These are phyloP conservation scores for Trichoderma brevicompactum DNA, from an alignment of 2,329 filamentous ascomycete species.

Conservation along the genomic window DNA sequence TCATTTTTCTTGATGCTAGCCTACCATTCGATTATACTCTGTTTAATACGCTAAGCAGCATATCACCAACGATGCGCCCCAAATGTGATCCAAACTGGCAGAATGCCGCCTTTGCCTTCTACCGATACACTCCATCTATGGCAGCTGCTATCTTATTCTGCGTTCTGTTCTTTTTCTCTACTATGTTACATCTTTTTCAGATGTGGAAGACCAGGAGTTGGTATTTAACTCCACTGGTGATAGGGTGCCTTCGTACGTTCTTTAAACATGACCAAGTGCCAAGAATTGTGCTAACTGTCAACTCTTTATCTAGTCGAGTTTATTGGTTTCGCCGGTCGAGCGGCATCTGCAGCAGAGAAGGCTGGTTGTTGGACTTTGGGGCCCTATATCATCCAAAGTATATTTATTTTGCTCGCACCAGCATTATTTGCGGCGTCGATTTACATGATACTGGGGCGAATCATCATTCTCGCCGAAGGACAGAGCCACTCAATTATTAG, in stretches of 20 bases:
- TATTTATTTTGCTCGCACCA: conserved; percentile 53
- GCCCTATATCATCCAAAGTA: conserved; percentile 49
- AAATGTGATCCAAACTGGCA: conserved; percentile 21
- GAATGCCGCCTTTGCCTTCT: conserved; percentile 24
- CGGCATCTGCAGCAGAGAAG: conserved; percentile 4
- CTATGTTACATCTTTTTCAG: conserved; percentile 13
- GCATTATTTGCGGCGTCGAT: conserved; percentile 55
- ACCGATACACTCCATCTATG: conserved; percentile 25
- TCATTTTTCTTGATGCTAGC: neutral
- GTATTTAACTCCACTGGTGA: conserved; percentile 24
- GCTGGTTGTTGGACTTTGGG: conserved; percentile 33
- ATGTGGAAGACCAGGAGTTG: conserved; percentile 24
- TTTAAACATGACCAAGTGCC: neutral
- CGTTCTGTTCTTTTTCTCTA: conserved; percentile 17
- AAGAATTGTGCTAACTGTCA: neutral
- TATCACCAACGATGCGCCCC: neutral
- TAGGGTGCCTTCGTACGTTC: conserved; percentile 21
- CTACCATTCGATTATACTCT: neutral
- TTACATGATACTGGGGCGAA: conserved; percentile 55
- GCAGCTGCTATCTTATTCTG: conserved; percentile 6
- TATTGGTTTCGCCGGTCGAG: conserved; percentile 20
- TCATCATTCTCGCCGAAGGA: conserved; percentile 47
- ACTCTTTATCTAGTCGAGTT: conserved; percentile 17
- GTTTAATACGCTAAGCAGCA: neutral
- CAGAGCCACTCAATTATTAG: conserved; percentile 42